Conservation (phyloP, 371 early-diverging fungal species). For the Mortierella sp. region DNA sequence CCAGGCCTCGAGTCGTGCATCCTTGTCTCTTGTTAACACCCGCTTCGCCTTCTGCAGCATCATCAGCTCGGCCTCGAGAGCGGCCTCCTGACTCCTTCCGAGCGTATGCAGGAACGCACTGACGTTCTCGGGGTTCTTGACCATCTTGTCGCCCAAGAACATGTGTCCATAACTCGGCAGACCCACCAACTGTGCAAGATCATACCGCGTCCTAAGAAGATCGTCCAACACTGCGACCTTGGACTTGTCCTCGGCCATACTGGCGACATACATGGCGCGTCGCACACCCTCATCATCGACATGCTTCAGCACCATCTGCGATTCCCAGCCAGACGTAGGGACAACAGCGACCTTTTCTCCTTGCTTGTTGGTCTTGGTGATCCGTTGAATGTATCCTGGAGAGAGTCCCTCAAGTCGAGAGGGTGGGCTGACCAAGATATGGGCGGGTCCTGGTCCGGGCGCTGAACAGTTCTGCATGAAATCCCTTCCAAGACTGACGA, state of each 20-base stretch:
- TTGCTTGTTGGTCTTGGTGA: slow-evolving; percentile 46
- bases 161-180: slow-evolving; percentile 84
- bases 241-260: slow-evolving; percentile 76
- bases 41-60: slow-evolving; percentile 62
- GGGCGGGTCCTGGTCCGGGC: slow-evolving; percentile 40
- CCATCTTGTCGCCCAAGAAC: slow-evolving; percentile 95
- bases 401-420: slow-evolving; percentile 53
- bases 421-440: slow-evolving; percentile 52
- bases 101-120: slow-evolving; percentile 83
- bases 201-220: slow-evolving; percentile 78
- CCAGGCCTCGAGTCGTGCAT: slow-evolving; percentile 79
- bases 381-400: slow-evolving; percentile 39
- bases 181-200: slow-evolving; percentile 85
- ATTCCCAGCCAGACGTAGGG: slow-evolving; percentile 67
- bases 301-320: slow-evolving; percentile 74
- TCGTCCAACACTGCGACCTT: slow-evolving; percentile 79
- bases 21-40: slow-evolving; percentile 40
- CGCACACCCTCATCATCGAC: slow-evolving; percentile 76
- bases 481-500: slow-evolving; percentile 82
- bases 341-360: slow-evolving; percentile 58
- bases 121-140: slow-evolving; percentile 87
- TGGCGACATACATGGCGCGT: slow-evolving; percentile 77
- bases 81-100: slow-evolving; percentile 65
- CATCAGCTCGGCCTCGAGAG: slow-evolving; percentile 66
- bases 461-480: slow-evolving; percentile 69